Percentiles rank a stretch among this genome's conserved stretches.
phyloP scores from a whole-genome alignment of 768 basidiomycete species.

The Rhodotorula kratochvilovae region DNA sequence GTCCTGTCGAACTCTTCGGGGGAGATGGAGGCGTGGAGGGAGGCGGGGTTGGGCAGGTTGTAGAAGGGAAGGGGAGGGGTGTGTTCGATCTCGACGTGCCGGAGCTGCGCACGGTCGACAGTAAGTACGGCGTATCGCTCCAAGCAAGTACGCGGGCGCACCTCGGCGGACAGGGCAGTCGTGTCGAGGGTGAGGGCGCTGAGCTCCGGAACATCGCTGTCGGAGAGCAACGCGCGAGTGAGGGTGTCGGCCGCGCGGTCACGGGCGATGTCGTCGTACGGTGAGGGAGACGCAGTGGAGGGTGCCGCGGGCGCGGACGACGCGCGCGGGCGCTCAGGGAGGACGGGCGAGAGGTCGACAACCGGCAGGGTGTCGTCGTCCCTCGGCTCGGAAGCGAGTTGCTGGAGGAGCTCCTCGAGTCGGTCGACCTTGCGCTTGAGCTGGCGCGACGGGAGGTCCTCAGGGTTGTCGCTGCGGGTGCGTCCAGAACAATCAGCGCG shows the following conservation, averaged over 20 bases:
- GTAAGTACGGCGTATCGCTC: too few species aligned
- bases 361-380: not conserved
- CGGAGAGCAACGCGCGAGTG: not conserved
- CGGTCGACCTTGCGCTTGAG: conserved; percentile 31
- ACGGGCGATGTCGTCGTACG: not conserved
- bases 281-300: not conserved
- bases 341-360: not conserved
- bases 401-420: conserved; percentile 16
- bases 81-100: not conserved
- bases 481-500: too few species aligned
- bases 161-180: not conserved
- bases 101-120: not conserved
- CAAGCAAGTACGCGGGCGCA: not conserved
- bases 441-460: conserved; percentile 26
- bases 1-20: not conserved
- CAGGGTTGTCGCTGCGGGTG: conserved; percentile 18
- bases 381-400: not conserved
- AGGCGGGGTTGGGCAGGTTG: not conserved
- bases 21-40: conserved; percentile 4
- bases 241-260: not conserved
- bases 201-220: not conserved
- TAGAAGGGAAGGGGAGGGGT: not conserved
- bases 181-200: not conserved
- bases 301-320: not conserved
- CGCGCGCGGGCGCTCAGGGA: not conserved